A percentile compares a stretch with the other conserved stretches of the same genome.
Evolutionary conservation across 176 grass and related monocot genomes (phyloP).

Genomic region (Cymbopogon citratus): DNA sequence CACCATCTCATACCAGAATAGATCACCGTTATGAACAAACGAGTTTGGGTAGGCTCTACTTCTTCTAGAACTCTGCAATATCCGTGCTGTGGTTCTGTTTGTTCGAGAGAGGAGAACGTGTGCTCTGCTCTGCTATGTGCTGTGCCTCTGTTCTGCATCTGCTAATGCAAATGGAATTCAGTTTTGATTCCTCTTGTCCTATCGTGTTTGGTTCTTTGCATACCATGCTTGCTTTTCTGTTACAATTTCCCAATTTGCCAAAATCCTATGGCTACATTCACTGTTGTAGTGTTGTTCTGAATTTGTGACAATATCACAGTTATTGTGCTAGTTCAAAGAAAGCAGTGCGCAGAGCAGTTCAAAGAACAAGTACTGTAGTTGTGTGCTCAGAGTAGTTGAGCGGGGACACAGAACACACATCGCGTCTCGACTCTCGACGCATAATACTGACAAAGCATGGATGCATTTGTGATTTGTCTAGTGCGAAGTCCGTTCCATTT

Average conservation of each 20-base stretch:
- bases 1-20: background rate
- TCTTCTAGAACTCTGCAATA: background rate
- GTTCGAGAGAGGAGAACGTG: background rate
- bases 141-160: background rate
- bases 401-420: too few relatives aligned
- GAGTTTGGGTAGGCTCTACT: background rate
- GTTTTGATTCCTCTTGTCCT: background rate
- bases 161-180: background rate
- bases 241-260: background rate
- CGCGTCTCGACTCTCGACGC: too few relatives aligned
- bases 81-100: background rate
- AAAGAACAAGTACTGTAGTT: too few relatives aligned
- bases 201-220: background rate
- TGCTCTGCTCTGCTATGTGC: background rate
- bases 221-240: background rate
- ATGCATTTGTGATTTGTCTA: too few relatives aligned
- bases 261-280: background rate
- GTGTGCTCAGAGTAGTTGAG: too few relatives aligned
- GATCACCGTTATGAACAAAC: background rate
- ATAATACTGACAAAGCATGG: too few relatives aligned
- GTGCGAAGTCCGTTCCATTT: too few relatives aligned
- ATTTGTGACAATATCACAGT: too few relatives aligned
- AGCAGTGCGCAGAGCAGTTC: too few relatives aligned
- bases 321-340: too few relatives aligned
- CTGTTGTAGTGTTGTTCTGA: too few relatives aligned